Percentiles rank a stretch among this genome's conserved stretches.
Evolutionary conservation across 2,329 filamentous ascomycete species (phyloP).

Genomic region (Cladosporium colombiae): DNA sequence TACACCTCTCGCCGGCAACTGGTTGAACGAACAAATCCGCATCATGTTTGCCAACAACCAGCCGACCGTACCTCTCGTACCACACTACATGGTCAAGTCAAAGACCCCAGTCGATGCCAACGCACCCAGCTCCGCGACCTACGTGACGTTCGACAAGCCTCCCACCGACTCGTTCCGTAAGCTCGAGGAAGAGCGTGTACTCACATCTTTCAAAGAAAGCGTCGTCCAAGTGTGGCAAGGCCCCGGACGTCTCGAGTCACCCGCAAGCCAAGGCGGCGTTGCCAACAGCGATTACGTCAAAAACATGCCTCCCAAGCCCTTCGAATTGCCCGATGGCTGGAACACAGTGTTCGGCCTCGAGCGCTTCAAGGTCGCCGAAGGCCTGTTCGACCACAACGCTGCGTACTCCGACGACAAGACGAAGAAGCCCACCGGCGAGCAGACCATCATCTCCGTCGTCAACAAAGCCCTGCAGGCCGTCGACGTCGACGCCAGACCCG

Average conservation of each 20-base stretch:
- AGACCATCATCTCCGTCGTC: slow-evolving; percentile 83
- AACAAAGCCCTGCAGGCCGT: slow-evolving; percentile 74
- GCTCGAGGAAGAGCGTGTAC: slow-evolving; percentile 86
- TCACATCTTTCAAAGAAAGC: slow-evolving; percentile 97
- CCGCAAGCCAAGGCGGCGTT: slow-evolving; percentile 37
- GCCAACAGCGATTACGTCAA: slow-evolving; percentile 74
- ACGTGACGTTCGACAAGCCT: slow-evolving; percentile 66
- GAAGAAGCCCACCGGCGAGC: slow-evolving; percentile 58
- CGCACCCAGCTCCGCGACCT: slow-evolving; percentile 72
- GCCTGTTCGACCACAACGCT: slow-evolving; percentile 84
- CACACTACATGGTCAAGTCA: slow-evolving; percentile 83
- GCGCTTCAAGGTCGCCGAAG: slow-evolving; percentile 82
- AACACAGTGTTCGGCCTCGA: slow-evolving; percentile 94
- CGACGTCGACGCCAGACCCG: slow-evolving; percentile 83
- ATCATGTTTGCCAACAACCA: slow-evolving; percentile 68
- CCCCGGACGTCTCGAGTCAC: slow-evolving; percentile 62
- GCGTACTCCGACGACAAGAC: slow-evolving; percentile 58
- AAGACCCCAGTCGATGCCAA: slow-evolving; percentile 89
- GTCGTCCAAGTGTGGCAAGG: slow-evolving; percentile 93
- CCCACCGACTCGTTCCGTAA: slow-evolving; percentile 71
- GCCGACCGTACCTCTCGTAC: slow-evolving; percentile 74
- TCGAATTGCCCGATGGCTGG: slow-evolving; percentile 95
- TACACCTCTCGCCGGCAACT: slow-evolving; percentile 83
- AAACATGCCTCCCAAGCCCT: slow-evolving; percentile 76
- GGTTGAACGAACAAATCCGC: slow-evolving; percentile 85